phyloP scores from a whole-genome alignment of 1,139 yeast species.

The Taphrina flavorubra region DNA sequence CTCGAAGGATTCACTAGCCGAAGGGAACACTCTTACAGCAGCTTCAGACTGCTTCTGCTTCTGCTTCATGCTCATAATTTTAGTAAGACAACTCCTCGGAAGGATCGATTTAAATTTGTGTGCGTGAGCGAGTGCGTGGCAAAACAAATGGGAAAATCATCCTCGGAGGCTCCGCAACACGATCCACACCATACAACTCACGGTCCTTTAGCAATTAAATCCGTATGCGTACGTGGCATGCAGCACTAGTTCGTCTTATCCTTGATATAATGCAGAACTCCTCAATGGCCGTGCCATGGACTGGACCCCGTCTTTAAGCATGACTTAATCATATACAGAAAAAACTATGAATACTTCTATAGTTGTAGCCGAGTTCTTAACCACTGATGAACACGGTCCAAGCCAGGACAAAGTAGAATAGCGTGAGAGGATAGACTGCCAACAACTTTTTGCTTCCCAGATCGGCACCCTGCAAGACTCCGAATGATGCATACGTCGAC shows the following conservation, averaged over 20 bases:
- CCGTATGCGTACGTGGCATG: neutral
- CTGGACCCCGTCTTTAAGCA: too few species aligned
- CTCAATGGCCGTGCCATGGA: too few species aligned
- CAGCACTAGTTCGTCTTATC: too few species aligned
- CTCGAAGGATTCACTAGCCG: too few species aligned
- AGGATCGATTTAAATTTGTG: neutral
- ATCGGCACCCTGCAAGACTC: slow-evolving; percentile 71
- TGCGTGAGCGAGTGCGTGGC: neutral
- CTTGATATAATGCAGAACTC: too few species aligned
- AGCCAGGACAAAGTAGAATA: slow-evolving; percentile 58
- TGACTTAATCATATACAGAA: neutral
- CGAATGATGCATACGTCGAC: slow-evolving; percentile 74
- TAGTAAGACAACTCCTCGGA: too few species aligned
- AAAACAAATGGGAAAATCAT: neutral
- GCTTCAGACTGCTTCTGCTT: too few species aligned
- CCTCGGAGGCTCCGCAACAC: neutral
- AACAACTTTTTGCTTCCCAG: slow-evolving; percentile 73
- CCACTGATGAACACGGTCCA: slow-evolving; percentile 43
- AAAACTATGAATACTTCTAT: neutral
- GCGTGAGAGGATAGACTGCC: slow-evolving; percentile 79
- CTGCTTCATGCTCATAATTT: too few species aligned
- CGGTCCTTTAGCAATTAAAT: too few species aligned
- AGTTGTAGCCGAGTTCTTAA: neutral
- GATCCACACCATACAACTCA: too few species aligned
- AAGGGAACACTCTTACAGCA: too few species aligned